Base-by-base conservation (phyloP, 108 stramenopile genomes). In the Poteriospumella lacustris region DNA sequence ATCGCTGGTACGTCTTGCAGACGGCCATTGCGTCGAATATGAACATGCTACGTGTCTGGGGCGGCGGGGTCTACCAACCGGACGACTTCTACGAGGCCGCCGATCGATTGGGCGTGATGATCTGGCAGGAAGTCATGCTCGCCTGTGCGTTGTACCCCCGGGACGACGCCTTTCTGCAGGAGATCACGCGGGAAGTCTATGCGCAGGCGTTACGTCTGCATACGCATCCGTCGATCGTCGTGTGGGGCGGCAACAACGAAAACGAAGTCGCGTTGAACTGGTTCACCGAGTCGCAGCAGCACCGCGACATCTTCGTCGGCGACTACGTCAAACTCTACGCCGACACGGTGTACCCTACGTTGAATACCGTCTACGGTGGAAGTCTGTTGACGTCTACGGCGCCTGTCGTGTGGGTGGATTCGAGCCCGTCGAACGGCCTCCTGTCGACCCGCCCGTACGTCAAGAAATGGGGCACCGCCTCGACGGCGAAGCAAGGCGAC, bases 181-280 rank as follows among this genome's bases (percentile, higher is more conserved):
- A 3, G 2, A 73, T 76, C 1, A 41, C 44, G 2, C 24, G 29
- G 44, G 80, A 81, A 60, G 76, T 76, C 2, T 39, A 36, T n/a
- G 58, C 40, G 0, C 29, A 67, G 59, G 80, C 75, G 19, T 1
- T 41, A 0, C 33, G 80, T 3, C 80, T 81, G 39, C 39, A 28
- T 28, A 40, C 29, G 0, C 80, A 81, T 39, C 76, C 80, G 2
- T 76, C 76, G n/a, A 36, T 81, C n/a, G 62, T 77, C 26, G 31
- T 76, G 19, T 76, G 80, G 76, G 80, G 59, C 0, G 80, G 80
- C 12, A 81, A 76, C 76, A 81, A 81, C 56, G 80, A 81, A 73
- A 59, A 33, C 36, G 9, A 38, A 15, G 79, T 44, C 29, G 68
- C 78, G 0, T 15, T 79, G 70, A 67, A 67, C 1, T 79, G 78